These are phyloP conservation scores for Selenicereus undatus DNA, from an alignment of 148 eudicot genomes.

Conservation along the genomic window DNA sequence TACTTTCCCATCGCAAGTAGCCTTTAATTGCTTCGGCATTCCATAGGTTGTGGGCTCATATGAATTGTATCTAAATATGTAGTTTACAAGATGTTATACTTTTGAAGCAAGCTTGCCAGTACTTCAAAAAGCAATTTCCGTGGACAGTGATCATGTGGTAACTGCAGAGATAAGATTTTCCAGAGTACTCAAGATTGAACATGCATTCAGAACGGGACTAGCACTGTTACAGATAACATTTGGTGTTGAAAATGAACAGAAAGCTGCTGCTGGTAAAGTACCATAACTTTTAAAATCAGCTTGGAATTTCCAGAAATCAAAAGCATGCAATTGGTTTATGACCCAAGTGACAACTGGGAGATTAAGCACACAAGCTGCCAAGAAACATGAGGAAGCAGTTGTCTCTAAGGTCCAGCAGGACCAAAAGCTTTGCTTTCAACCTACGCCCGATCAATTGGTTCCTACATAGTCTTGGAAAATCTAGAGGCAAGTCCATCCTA, in stretches of 20 bases:
- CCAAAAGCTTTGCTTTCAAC: not conserved
- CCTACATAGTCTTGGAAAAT: not conserved
- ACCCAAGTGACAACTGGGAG: conserved; percentile 6
- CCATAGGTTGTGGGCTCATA: not conserved
- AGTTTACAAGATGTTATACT: no score
- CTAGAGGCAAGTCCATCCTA: not conserved
- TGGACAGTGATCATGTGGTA: not conserved
- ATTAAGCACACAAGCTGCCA: conserved; percentile 7
- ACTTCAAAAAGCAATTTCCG: not conserved
- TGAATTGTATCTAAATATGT: not conserved
- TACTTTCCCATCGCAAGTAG: not conserved
- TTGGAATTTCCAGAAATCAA: not conserved
- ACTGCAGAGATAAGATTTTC: not conserved
- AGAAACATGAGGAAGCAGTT: not conserved
- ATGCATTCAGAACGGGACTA: not conserved
- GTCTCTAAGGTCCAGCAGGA: not conserved
- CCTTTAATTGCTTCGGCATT: not conserved
- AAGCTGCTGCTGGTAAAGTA: not conserved
- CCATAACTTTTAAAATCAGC: not conserved
- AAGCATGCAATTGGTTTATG: conserved; percentile 7
- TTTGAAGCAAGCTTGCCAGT: not conserved
- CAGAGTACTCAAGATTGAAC: not conserved
- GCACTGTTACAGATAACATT: not conserved
- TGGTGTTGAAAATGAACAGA: not conserved
- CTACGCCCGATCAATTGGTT: not conserved